Evolutionary conservation across 2,329 filamentous ascomycete genomes (phyloP).

Genomic region (Aspergillus alliaceus): DNA sequence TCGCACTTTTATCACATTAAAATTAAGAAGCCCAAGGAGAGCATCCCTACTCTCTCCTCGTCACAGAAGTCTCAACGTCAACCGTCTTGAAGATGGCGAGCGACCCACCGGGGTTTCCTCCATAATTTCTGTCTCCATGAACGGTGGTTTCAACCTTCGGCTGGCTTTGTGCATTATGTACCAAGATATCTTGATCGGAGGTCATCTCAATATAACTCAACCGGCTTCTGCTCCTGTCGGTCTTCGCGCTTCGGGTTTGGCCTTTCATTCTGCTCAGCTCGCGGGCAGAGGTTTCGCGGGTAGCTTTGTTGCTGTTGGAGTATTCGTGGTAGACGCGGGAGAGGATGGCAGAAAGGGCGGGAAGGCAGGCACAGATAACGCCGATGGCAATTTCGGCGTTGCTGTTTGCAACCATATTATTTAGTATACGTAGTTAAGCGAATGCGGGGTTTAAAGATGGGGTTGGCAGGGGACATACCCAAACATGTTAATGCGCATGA

Average conservation of each 20-base stretch:
- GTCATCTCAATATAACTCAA: conserved; percentile 17
- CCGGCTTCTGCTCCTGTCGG: conserved; percentile 16
- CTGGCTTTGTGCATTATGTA: conserved; percentile 26
- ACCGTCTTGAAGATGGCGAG: conserved; percentile 31
- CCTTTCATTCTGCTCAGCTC: conserved; percentile 22
- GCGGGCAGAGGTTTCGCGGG: conserved; percentile 16
- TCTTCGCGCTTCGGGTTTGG: conserved; percentile 13
- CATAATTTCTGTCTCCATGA: conserved; percentile 12
- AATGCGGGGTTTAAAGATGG: too few species aligned
- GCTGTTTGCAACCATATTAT: conserved; percentile 29
- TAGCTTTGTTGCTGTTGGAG: conserved; percentile 23
- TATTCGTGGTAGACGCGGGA: conserved; percentile 34
- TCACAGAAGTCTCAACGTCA: conserved; percentile 25
- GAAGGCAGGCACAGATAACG: conserved; percentile 43
- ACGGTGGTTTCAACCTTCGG: conserved; percentile 30
- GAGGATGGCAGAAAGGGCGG: conserved; percentile 37
- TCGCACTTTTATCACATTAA: background rate
- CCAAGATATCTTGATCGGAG: conserved; percentile 28
- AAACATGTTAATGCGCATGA: conserved; percentile 33
- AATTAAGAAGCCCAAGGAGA: background rate
- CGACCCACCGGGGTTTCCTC: background rate
- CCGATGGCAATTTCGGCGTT: conserved; percentile 43
- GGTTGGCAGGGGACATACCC: conserved; percentile 17
- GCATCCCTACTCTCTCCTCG: background rate
- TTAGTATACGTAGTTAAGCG: conserved; percentile 32